These are phyloP conservation scores for Apiospora marii DNA, from an alignment of 2,329 filamentous ascomycete species.

Conservation along the genomic window DNA sequence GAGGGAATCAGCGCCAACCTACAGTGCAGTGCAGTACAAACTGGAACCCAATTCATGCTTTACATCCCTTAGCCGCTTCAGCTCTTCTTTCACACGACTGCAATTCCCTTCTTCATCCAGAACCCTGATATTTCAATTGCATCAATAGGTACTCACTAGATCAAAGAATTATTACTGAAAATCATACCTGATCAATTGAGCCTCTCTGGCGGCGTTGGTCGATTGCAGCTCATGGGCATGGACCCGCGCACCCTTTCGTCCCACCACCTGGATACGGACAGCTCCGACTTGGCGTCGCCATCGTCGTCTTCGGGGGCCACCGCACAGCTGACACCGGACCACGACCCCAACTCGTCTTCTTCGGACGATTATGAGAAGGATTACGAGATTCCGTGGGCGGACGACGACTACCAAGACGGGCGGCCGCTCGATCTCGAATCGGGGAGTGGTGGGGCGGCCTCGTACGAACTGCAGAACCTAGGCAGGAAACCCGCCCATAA, in stretches of 20 bases:
- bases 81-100: not conserved
- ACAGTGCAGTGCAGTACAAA: not conserved
- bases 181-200: not conserved
- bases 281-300: conserved; percentile 9
- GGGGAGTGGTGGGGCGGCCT: conserved; percentile 14
- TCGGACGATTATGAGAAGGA: conserved; percentile 21
- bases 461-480: conserved; percentile 28
- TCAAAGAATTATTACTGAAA: not conserved
- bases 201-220: not conserved
- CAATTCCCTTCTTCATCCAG: not conserved
- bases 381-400: not conserved
- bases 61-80: not conserved
- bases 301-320: conserved; percentile 1
- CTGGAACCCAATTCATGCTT: not conserved
- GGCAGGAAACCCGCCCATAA: not conserved
- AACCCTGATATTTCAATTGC: not conserved
- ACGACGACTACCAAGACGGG: not conserved
- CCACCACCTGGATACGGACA: conserved; percentile 15
- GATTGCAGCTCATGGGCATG: not conserved
- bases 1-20: not conserved
- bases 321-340: conserved; percentile 15
- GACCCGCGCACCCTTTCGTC: not conserved
- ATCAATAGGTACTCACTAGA: not conserved
- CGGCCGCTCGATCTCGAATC: not conserved
- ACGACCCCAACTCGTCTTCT: conserved; percentile 18